Conservation (phyloP, 1,284 basidiomycete species). For the Earliella scabrosa region DNA sequence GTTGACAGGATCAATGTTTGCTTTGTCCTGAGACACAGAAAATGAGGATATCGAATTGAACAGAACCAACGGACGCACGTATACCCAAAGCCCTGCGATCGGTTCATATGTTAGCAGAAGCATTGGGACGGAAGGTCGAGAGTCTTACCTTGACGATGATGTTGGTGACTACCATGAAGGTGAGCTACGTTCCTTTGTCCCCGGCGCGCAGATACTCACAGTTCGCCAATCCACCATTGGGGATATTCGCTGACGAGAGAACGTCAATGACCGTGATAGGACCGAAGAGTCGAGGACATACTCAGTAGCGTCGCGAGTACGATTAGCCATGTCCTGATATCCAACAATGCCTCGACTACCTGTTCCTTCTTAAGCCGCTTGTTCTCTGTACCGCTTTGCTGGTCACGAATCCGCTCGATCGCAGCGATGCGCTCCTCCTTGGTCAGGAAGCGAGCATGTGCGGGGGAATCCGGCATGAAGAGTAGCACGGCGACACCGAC, state of each 20-base stretch:
- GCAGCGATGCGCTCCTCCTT: conserved; percentile 66
- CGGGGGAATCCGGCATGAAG: conserved; percentile 71
- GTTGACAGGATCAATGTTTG: conserved; percentile 67
- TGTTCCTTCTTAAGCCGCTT: conserved; percentile 66
- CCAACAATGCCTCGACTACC: conserved; percentile 59
- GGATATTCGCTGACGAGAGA: conserved; percentile 53
- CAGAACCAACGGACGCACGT: conserved; percentile 43
- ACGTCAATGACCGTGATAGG: neutral
- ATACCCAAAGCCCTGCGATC: conserved; percentile 61
- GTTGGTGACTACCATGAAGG: conserved; percentile 51
- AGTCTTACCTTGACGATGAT: conserved; percentile 51
- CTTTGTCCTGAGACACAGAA: conserved; percentile 46
- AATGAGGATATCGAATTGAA: neutral
- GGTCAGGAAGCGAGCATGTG: conserved; percentile 62
- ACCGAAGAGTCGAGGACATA: conserved; percentile 27
- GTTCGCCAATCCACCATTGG: conserved; percentile 68
- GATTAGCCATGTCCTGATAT: conserved; percentile 67
- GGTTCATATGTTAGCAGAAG: neutral
- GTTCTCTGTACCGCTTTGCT: conserved; percentile 69
- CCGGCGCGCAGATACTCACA: conserved; percentile 43
- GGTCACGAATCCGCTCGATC: conserved; percentile 70
- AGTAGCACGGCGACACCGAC: conserved; percentile 62
- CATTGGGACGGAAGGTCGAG: neutral
- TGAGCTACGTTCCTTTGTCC: neutral
- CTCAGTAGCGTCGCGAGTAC: conserved; percentile 65